A percentile compares a stretch with the other conserved stretches of the same genome.
Conservation (phyloP, 1,284 basidiomycete species). For the Xerocomus minutiporus region DNA sequence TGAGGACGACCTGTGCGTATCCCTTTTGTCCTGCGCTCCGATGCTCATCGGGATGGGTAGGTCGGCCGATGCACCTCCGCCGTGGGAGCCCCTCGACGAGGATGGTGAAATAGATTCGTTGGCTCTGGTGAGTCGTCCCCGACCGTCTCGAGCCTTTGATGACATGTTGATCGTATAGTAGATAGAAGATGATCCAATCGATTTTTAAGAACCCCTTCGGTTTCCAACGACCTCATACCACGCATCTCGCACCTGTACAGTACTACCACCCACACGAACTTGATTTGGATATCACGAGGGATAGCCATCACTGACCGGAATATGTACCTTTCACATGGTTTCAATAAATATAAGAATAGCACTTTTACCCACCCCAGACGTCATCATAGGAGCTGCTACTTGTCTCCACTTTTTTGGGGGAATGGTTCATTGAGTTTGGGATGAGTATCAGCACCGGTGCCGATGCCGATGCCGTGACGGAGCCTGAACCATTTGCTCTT, state of each 20-base stretch:
- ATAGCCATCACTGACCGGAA: neutral
- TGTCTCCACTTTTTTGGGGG: no score
- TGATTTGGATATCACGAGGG: neutral
- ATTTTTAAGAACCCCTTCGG: neutral
- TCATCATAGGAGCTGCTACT: no score
- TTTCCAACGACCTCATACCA: neutral
- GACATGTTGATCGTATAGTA: neutral
- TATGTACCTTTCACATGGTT: no score
- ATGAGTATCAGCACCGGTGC: no score
- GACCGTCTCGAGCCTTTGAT: neutral
- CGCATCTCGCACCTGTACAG: neutral
- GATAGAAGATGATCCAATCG: neutral
- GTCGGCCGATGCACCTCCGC: conserved; percentile 17
- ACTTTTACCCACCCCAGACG: no score
- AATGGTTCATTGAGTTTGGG: no score
- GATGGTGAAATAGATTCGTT: conserved; percentile 23
- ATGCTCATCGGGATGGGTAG: conserved; percentile 6
- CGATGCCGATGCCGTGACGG: no score
- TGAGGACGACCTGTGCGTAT: conserved; percentile 8
- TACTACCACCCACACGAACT: neutral
- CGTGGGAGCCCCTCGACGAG: conserved; percentile 26
- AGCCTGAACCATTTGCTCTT: no score
- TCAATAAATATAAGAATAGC: no score
- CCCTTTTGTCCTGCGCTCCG: neutral
- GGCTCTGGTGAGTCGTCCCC: neutral